Conservation (phyloP, 805 yeast species). For the Candida krabiensis region DNA sequence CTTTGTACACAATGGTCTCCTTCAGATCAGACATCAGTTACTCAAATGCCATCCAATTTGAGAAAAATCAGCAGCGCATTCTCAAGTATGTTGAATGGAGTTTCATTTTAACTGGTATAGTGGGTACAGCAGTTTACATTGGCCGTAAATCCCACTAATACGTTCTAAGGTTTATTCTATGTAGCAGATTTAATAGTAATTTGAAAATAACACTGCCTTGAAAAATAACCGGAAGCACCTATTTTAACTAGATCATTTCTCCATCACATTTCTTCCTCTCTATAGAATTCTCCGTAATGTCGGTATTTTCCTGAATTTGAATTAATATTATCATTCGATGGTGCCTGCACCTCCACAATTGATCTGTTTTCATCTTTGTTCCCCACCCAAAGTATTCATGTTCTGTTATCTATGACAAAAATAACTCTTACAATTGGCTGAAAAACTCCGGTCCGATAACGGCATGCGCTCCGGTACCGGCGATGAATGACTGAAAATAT, state of each 20-base stretch:
- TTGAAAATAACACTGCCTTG: no score
- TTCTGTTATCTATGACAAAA: no score
- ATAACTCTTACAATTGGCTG: conserved; percentile 3
- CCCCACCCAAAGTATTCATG: no score
- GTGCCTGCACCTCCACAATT: no score
- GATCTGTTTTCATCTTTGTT: no score
- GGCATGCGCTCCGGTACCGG: conserved; percentile 13
- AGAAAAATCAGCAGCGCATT: conserved; percentile 54
- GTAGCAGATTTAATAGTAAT: no score
- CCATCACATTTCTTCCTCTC: neutral
- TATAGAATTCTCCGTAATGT: neutral
- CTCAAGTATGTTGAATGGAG: conserved; percentile 34
- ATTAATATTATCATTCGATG: no score
- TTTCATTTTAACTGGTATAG: conserved; percentile 12
- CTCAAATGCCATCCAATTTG: conserved; percentile 59
- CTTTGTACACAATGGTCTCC: conserved; percentile 89
- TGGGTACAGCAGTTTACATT: conserved; percentile 10
- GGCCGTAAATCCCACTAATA: conserved; percentile 1
- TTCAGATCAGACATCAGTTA: conserved; percentile 83
- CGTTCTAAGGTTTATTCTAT: no score
- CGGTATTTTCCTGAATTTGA: no score
- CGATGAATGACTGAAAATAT: conserved; percentile 11
- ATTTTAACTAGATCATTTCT: conserved; percentile 1
- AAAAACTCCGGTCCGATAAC: conserved; percentile 3
- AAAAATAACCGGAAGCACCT: no score